Base-by-base conservation (phyloP, 2,329 filamentous ascomycete species). In the Cadophora malorum region DNA sequence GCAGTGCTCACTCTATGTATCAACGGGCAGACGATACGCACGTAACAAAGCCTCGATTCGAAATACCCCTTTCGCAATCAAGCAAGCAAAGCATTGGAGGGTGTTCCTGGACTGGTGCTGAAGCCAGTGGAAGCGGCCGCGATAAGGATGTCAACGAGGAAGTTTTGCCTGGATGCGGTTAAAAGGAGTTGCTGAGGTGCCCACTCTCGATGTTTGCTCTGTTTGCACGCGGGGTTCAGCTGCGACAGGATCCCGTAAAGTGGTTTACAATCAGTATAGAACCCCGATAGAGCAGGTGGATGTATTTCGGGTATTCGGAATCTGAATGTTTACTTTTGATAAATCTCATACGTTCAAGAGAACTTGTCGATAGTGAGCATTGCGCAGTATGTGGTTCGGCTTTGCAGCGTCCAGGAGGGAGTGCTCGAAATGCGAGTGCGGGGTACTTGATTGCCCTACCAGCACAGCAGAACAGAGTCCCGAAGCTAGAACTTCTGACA, bases 101-200 rank as follows among this genome's bases (percentile, higher is more conserved):
- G 53, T 52, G 64, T 67, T 35, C 56, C 52, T 59, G 50, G 41
- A 5, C 35, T 38, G 14, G 49, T 63, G 35, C 19, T 52, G 33
- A 53, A 25, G 35, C 35, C 35, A 38, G 12, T 38, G 12, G 8
- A 38, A 21, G 45, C n/a, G 45, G 64, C 45, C 50, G 41, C 49
- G 69, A 70, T 70, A 70, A 69, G 67, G 63, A 52, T 38, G 4
- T 35, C 23, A 35, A 4, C 12, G 61, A 28, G 69, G 69, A 71
- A 67, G 7, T 69, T 71, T 71, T 71, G 55, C 65, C 69, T 53
- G 14, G 60, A 71, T 64, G 59, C 41, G 59, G 69, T 69, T 69
- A 71, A 69, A 64, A 23, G 35, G 2, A 38, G 3, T 38, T 14
- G 31, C n/a, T n/a, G 41, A 23, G 41, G 23, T 31, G 10, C 23